Evolutionary conservation across 1,139 yeast genomes (phyloP).

Genomic region (Geotrichum candidum): DNA sequence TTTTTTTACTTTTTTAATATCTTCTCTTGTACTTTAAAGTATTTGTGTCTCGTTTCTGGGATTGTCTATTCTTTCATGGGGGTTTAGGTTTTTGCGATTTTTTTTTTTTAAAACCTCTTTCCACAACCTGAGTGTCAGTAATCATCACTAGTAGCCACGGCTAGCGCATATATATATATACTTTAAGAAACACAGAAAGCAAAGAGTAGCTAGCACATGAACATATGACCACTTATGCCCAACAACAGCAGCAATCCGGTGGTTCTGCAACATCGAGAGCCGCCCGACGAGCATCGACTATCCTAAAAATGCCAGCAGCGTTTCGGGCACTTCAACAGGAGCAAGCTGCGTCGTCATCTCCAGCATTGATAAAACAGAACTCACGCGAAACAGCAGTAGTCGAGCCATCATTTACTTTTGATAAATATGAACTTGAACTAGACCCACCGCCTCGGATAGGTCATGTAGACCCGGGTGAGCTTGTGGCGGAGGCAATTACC

Average conservation of each 20-base stretch:
- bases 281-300: not conserved
- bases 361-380: not conserved
- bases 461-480: not conserved
- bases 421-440: not conserved
- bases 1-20: no score
- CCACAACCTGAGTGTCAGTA: not conserved
- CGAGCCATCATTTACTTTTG: not conserved
- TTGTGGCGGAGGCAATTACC: not conserved
- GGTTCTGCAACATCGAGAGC: not conserved
- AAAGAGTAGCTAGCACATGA: not conserved
- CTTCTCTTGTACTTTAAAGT: no score
- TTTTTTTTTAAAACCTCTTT: not conserved
- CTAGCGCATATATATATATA: not conserved
- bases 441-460: not conserved
- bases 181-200: not conserved
- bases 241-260: not conserved
- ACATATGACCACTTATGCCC: slow-evolving; percentile 1
- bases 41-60: no score
- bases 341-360: not conserved
- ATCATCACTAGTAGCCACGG: not conserved
- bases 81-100: not conserved
- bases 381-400: not conserved
- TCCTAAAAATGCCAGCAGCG: slow-evolving; percentile 8
- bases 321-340: slow-evolving; percentile 4
- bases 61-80: no score